Evolutionary conservation across 106 monocot species (phyloP).

Genomic region (Dioscorea alata): DNA sequence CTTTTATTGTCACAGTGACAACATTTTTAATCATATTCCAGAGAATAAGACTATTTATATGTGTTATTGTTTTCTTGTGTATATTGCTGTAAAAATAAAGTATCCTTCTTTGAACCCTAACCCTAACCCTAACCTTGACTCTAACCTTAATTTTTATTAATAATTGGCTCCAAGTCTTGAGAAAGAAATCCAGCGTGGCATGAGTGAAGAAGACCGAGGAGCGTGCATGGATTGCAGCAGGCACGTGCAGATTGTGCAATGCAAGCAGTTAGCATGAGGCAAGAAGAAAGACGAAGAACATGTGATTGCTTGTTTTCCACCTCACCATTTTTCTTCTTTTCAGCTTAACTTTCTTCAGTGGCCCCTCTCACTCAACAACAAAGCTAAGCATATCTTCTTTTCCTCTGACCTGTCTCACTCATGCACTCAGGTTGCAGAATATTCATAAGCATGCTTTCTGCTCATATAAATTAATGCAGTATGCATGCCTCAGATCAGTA

Average conservation of each 20-base stretch:
- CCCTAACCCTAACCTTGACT: too few species aligned
- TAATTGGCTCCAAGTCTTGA: neutral
- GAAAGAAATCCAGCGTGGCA: neutral
- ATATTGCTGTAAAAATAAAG: too few species aligned
- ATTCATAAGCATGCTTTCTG: neutral
- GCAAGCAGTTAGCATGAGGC: conserved; percentile 1
- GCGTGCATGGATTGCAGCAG: neutral
- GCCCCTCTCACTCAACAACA: neutral
- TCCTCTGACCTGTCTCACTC: neutral
- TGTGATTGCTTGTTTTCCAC: neutral
- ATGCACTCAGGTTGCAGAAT: neutral
- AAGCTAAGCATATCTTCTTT: neutral
- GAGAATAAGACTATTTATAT: too few species aligned
- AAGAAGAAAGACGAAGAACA: neutral
- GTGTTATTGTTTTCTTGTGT: too few species aligned
- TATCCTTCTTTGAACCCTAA: too few species aligned
- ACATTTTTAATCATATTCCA: too few species aligned
- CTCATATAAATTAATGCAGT: too few species aligned
- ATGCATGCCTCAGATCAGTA: too few species aligned
- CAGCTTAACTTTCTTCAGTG: neutral
- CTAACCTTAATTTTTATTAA: too few species aligned
- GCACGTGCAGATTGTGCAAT: conserved; percentile 2
- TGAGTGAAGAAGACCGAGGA: neutral
- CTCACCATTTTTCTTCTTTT: neutral
- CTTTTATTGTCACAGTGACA: too few species aligned